Base-by-base conservation (phyloP, 495 filamentous ascomycete species). In the Trichoderma asperelloides region DNA sequence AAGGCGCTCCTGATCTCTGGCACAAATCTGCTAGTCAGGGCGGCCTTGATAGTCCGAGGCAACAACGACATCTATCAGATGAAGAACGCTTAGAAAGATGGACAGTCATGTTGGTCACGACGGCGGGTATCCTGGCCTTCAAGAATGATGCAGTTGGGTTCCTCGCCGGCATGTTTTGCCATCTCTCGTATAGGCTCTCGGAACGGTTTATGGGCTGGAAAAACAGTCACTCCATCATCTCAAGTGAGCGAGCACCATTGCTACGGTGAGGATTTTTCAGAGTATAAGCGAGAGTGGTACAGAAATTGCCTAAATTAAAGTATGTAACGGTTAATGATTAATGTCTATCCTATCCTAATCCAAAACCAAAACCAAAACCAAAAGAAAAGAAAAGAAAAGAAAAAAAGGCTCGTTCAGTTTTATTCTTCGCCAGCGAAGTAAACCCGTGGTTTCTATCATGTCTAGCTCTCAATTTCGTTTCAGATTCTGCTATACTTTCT, bases 131-230 rank as follows among this genome's bases (percentile, higher is more conserved):
- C 68, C 75, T 98, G 23, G 91, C 91, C n/a, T 96, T 96, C 69
- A 88, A 84, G 76, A 97, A 96, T 74, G 92, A 93, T 75, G 92
- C 87, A 18, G 82, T 96, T 21, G 94, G 94, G 0, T 97, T 98
- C 72, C 67, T 89, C 25, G 91, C 88, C 0, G 94, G 94, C 0
- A 83, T 95, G 81, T 68, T 89, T 13, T 91, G 88, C 73, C 82
- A 91, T 25, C 23, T 39, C 15, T 39, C 66, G 13, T 67, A 63
- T 30, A 28, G 55, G 55, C 55, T 60, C 25, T 60, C 55, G 0
- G 55, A 60, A 25, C 23, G 55, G 8, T 30, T 60, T 11, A 1
- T 60, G 23, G 25, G 55, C 55, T 60, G 55, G 55, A 60, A 60
- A 16, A 60, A 18, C 25, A 23, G 55, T 18, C 27, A 25, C 16